phyloP scores from a whole-genome alignment of 805 yeast species.

The Cyberlindnera galapagoensis region DNA sequence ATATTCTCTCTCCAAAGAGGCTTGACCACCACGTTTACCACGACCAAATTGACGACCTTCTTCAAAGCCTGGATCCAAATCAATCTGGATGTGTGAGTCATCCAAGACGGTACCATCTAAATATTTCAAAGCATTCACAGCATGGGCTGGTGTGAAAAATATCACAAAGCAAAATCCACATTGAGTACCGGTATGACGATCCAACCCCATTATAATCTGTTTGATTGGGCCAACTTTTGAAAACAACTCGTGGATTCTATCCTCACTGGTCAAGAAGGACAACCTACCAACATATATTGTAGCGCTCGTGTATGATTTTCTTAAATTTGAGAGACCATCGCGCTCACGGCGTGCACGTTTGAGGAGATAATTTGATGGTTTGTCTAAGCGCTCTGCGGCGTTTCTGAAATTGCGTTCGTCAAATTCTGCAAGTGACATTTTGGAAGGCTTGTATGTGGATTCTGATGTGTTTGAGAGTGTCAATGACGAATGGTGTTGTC shows the following conservation, averaged over 20 bases:
- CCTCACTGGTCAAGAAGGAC: constrained; percentile 89
- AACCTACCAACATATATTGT: constrained; percentile 91
- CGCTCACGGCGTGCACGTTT: constrained; percentile 48
- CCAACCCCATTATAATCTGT: constrained; percentile 90
- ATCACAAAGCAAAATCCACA: constrained; percentile 96
- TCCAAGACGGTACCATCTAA: constrained; percentile 79
- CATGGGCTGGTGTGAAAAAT: constrained; percentile 59
- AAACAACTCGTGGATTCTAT: constrained; percentile 84
- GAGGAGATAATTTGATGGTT: constrained; percentile 63
- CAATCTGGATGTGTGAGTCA: constrained; percentile 75
- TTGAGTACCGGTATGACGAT: constrained; percentile 84
- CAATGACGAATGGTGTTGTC: too few species aligned
- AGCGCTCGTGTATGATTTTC: constrained; percentile 55
- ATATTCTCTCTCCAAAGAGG: constrained; percentile 54
- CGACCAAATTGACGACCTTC: constrained; percentile 97
- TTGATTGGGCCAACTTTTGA: constrained; percentile 67
- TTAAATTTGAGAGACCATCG: constrained; percentile 54
- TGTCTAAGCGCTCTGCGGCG: constrained; percentile 62
- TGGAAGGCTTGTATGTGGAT: too few species aligned
- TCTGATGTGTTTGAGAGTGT: too few species aligned
- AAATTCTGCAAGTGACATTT: constrained; percentile 41
- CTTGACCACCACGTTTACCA: constrained; percentile 91
- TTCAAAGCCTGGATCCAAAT: constrained; percentile 90
- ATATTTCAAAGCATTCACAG: constrained; percentile 77
- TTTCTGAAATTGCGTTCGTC: constrained; percentile 51